Percentiles rank a stretch among this genome's conserved stretches.
Conservation (phyloP, 257 asterid genomes). For the Capsicum pubescens region DNA sequence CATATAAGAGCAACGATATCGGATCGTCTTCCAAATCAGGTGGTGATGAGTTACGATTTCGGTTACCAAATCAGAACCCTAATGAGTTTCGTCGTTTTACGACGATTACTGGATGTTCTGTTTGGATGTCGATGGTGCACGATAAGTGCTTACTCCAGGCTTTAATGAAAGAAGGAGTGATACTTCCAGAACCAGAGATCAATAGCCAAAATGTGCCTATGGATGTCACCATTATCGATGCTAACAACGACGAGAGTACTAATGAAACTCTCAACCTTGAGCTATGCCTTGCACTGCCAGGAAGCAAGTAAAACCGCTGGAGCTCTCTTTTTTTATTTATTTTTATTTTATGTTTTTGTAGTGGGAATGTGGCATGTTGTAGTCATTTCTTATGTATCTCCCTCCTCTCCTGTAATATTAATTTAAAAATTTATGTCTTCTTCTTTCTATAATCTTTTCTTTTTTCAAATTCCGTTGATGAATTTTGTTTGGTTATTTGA, state of each 20-base stretch:
- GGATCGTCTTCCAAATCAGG: not conserved
- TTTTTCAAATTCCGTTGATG: not conserved
- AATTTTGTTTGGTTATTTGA: not conserved
- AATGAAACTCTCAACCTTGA: slow-evolving; percentile 33
- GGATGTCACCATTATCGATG: not conserved
- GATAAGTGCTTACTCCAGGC: not conserved
- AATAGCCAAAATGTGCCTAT: not conserved
- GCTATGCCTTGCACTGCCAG: slow-evolving; percentile 61
- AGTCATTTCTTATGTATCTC: not conserved
- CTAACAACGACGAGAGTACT: not conserved
- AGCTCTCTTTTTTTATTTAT: too few relatives aligned
- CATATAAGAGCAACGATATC: not conserved
- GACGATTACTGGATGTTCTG: not conserved
- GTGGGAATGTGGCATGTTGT: not conserved
- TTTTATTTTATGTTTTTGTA: not conserved
- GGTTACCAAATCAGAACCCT: not conserved
- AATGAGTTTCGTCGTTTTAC: not conserved
- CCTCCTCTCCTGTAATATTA: not conserved
- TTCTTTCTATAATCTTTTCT: not conserved
- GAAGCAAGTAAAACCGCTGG: slow-evolving; percentile 14
- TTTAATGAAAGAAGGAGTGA: not conserved
- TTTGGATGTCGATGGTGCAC: not conserved
- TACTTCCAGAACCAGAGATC: not conserved
- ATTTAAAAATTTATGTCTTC: not conserved
- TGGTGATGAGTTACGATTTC: not conserved